Evolutionary conservation across 2,329 filamentous ascomycete genomes (phyloP), one percentile per base, ranked within the genome.

Genomic region (Helminthosporium solani): DNA sequence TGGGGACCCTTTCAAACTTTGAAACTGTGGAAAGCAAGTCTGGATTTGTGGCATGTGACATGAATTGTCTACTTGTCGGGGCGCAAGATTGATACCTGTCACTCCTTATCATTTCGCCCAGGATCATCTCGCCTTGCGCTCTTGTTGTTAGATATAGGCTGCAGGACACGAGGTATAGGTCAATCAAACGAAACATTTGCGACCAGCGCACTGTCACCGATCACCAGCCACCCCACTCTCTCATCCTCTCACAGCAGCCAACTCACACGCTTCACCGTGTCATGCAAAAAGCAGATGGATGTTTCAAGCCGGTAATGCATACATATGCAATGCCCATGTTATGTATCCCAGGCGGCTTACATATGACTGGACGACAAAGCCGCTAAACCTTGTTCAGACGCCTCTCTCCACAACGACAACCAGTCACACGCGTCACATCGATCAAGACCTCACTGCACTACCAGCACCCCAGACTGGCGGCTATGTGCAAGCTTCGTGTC

Each of bases 401-500:
- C 25, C 36, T 25, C 35, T 25, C 21, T 25, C 15, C 19, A 33
- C 36, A 15, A 18, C 14, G 8, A 30, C 37, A 14, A 23, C 44
- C 44, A 46, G 18, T 46, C 44, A 46, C 7, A 14, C 5, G 7
- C 8, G 12, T 12, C 18, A 36, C 30, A 14, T 19, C 8, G 18
- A 14, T 30, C 37, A 46, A 43, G 40, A 43, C 30, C 7, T 4
- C 7, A 8, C 25, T 12, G 12, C 25, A 27, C 25, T 12, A 27
- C 25, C 25, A 27, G 25, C 25, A 27, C 25, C 25, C 25, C 25
- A 27, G 25, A 12, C 25, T 27, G 40, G 40, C 40, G 40, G 40
- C 40, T 43, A 43, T 36, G 28, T 18, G 33, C 30, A 9, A 25
- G 20, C 20, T 9, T 39, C 36, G 36, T 39, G 36, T 20, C n/a